Base-by-base conservation (phyloP, 495 filamentous ascomycete genomes). In the Recurvomyces mirabilis region DNA sequence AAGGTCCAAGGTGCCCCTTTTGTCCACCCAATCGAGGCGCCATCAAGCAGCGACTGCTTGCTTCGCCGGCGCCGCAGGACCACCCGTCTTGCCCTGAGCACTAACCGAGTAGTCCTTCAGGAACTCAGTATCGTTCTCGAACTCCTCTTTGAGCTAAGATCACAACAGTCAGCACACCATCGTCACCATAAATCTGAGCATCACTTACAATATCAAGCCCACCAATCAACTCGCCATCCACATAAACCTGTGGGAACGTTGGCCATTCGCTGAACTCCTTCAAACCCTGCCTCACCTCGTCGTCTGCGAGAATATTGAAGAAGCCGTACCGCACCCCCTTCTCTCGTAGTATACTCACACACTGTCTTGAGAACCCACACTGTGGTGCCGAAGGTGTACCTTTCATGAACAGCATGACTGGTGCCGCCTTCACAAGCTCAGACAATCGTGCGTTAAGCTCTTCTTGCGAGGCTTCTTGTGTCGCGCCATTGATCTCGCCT, bases 291-390 rank as follows among this genome's bases (percentile, higher is more conserved):
- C 91, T 72, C 14, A 99, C 93, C 52, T 95, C 91, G 56, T 99
- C 91, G 63, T 99, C 91, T 50, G 91, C 91, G 41, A 99, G 65
- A 51, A 93, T 96, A 58, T 99, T 96, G 67, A 99, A 99, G 72
- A 96, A 96, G 5, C 91, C 93, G 64, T 96, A 99, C 59, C 89
- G 82, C 28, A 99, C 81, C 38, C 81, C 79, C 46, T 80, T 76
- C 68, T 94, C 87, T 44, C 91, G 77, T 44, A 96, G 66, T 26
- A 96, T 70, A 2, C 69, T 76, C 13, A 96, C 93, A 28, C 93
- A 60, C 65, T 94, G 86, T 41, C 88, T 72, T 50, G 83, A 91
- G 68, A 95, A 98, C 2, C 91, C 91, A 60, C 91, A 98, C 65
- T 95, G 87, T 5, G 91, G 91, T 43, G 77, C 72, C 52, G 78